A percentile compares a stretch with the other conserved stretches of the same genome.
Conservation (phyloP, 208 protist species). For the Acanthamoeba healyi region DNA sequence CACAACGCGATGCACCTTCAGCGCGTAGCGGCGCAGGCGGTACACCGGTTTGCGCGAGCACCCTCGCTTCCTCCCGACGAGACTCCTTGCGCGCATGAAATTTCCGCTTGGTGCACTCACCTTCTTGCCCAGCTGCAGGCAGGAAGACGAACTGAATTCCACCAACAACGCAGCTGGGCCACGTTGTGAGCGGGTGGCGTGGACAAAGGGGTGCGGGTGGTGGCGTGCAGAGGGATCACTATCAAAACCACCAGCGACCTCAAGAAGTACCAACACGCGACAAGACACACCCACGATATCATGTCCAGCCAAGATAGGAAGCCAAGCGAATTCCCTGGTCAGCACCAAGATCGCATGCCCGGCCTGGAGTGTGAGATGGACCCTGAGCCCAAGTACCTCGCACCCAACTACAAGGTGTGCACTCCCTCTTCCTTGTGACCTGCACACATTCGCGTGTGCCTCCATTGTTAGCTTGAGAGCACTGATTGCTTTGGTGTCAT, state of each 20-base stretch:
- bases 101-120: neutral
- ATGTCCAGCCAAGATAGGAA: conserved; percentile 9
- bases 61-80: too few relatives aligned
- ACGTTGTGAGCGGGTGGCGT: too few relatives aligned
- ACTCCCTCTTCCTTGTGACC: too few relatives aligned
- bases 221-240: neutral
- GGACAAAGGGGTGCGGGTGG: too few relatives aligned
- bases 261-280: neutral
- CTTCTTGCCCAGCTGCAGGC: neutral
- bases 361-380: conserved; percentile 42
- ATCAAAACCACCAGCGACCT: neutral
- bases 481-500: neutral
- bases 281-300: neutral
- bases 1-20: too few relatives aligned
- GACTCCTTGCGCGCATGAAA: neutral
- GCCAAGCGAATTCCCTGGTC: conserved; percentile 24
- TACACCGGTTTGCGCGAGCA: too few relatives aligned
- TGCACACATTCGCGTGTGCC: too few relatives aligned
- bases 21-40: too few relatives aligned
- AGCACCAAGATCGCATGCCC: conserved; percentile 39
- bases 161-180: too few relatives aligned
- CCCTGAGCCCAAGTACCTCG: neutral
- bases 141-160: neutral
- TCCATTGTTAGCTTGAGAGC: too few relatives aligned
- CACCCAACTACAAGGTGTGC: conserved; percentile 55